Base-by-base conservation (phyloP, 164 flowering plant genomes). In the Dillenia turbinata region DNA sequence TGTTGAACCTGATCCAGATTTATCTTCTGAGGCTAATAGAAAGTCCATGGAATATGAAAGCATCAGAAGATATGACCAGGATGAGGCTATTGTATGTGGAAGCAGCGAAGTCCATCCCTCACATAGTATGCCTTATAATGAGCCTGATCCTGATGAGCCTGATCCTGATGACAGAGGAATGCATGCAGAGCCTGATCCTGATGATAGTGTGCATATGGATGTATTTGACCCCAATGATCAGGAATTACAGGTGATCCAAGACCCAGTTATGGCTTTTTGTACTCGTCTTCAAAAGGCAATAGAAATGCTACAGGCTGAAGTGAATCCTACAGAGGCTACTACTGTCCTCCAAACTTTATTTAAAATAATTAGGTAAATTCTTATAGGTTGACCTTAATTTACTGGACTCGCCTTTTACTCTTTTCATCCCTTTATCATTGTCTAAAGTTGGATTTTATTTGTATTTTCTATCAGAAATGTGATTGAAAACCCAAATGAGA, bases 401-500 rank as follows among this genome's bases (percentile, higher is more conserved):
- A 26, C n/a, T 51, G 12, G 8, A 40, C 7, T 17, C 49, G 13
- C 45, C 13, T 40, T 52, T 48, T 66, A 2, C 43, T 1, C 45
- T 45, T 54, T 33, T 0, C 17, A 45, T 44, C 24, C 56, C 49
- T 15, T 33, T 49, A 24, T 54, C 8, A 55, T 54, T 44, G 2
- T 15, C 12, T 12, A 14, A 58, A 33, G 40, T 33, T 52, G 10
- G 10, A 10, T 17, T 33, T 44, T 64, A 60, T 54, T 1, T 64
- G 26, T 74, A 58, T 62, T 62, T 65, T 12, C 16, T 59, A 45
- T 66, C 78, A 89, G 99, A 78, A 95, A 95, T 70, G 81, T 83
- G 69, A 85, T 85, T 45, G 94, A 89, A 68, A 83, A 91, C 69
- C 99, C 99, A 8, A 67, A 73, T 74, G 94, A 89, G 51, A 69